These are phyloP conservation scores for Balamuthia mandrillaris DNA, from an alignment of 208 protist species.

Conservation along the genomic window DNA sequence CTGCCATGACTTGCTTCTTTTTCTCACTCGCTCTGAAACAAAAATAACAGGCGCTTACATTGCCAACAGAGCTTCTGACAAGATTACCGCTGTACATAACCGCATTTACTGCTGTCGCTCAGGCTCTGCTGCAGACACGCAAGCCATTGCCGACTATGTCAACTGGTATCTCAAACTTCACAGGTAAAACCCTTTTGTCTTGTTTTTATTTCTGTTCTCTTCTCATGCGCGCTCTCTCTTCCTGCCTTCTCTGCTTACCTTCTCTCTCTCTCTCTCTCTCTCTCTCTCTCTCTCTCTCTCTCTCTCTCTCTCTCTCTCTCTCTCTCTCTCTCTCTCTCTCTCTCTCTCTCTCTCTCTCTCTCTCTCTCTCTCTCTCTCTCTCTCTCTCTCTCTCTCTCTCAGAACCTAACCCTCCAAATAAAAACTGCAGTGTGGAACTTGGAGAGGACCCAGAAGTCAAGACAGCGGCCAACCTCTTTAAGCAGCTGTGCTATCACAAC, in stretches of 20 bases:
- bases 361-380: too few relatives aligned
- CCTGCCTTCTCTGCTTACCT: too few relatives aligned
- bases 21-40: neutral
- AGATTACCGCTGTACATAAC: constrained; percentile 93
- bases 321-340: neutral
- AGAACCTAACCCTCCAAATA: too few relatives aligned
- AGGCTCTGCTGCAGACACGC: constrained; percentile 97
- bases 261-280: too few relatives aligned
- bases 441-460: constrained; percentile 83
- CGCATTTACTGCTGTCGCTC: constrained; percentile 95
- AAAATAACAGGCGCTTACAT: constrained; percentile 86
- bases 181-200: too few relatives aligned
- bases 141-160: constrained; percentile 80
- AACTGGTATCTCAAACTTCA: constrained; percentile 70
- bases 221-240: too few relatives aligned
- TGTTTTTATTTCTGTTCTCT: too few relatives aligned
- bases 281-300: too few relatives aligned
- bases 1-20: neutral
- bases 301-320: too few relatives aligned
- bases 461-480: constrained; percentile 91
- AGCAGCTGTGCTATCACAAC: constrained; percentile 94
- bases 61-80: constrained; percentile 94
- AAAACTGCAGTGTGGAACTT: constrained; percentile 78
- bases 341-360: too few relatives aligned
- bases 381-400: too few relatives aligned